These are phyloP conservation scores for Tetradesmus lagerheimii DNA, from an alignment of 139 green algal genomes.

Conservation along the genomic window DNA sequence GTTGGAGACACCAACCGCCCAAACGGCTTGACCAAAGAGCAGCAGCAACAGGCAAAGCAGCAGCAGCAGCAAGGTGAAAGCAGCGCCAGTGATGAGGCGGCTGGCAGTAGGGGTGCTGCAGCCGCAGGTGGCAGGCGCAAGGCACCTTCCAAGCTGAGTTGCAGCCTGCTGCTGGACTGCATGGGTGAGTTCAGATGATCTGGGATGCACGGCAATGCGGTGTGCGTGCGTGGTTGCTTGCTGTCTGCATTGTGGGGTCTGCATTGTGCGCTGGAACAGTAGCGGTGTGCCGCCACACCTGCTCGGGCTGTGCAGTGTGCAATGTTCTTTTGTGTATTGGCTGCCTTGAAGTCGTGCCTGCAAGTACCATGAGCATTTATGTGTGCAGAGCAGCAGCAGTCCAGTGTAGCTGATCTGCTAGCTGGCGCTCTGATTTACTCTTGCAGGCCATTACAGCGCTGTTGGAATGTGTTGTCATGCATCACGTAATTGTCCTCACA, in stretches of 20 bases:
- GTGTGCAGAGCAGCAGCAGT: too few species aligned
- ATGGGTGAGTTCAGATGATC: slow-evolving; percentile 83
- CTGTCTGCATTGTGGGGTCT: too few species aligned
- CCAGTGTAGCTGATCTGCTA: too few species aligned
- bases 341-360: too few species aligned
- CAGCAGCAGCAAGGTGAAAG: background rate
- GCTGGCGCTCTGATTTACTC: background rate
- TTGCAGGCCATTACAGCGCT: slow-evolving; percentile 71
- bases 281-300: too few species aligned
- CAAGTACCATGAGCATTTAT: too few species aligned
- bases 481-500: too few species aligned
- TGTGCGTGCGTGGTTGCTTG: background rate
- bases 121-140: background rate
- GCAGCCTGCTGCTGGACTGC: slow-evolving; percentile 89
- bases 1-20: slow-evolving; percentile 72
- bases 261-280: too few species aligned
- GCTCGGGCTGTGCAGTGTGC: too few species aligned
- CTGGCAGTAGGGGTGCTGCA: background rate
- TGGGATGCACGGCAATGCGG: too few species aligned
- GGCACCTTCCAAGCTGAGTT: slow-evolving; percentile 47
- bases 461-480: slow-evolving; percentile 57
- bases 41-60: slow-evolving; percentile 14
- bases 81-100: background rate
- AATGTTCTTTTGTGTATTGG: too few species aligned
- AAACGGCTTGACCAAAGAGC: slow-evolving; percentile 22